Percentiles rank a stretch among this genome's conserved stretches.
Evolutionary conservation across 2,329 filamentous ascomycete species (phyloP).

Genomic region (Claviceps monticola): DNA sequence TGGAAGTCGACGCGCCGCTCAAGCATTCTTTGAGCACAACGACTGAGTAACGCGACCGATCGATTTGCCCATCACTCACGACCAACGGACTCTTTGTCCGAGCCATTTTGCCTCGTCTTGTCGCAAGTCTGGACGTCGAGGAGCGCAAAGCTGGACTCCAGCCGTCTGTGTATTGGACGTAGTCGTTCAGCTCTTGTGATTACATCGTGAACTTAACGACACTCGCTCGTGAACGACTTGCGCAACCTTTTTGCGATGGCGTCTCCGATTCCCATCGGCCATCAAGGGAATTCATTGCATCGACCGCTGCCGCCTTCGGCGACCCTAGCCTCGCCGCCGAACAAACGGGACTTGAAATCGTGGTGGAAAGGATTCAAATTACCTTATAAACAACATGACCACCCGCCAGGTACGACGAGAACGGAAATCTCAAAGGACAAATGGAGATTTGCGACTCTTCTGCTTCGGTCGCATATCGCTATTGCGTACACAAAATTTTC

Average conservation of each 20-base stretch:
- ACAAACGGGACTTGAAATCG: conserved; percentile 75
- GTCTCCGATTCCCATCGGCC: conserved; percentile 21
- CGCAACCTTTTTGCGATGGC: conserved; percentile 17
- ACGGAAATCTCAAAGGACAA: not conserved
- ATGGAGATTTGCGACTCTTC: too few relatives aligned
- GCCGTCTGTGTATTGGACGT: not conserved
- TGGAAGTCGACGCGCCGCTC: not conserved
- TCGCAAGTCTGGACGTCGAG: conserved; percentile 2
- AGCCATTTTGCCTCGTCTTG: not conserved
- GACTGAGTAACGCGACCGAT: not conserved
- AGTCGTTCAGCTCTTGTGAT: not conserved
- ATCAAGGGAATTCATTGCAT: conserved; percentile 18
- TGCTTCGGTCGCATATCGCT: not conserved
- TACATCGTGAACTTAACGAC: not conserved
- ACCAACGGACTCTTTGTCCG: not conserved
- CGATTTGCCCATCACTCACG: not conserved
- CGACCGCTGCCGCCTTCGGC: conserved; percentile 14
- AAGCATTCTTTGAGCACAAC: not conserved
- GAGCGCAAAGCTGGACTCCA: conserved; percentile 2
- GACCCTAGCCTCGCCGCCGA: conserved; percentile 55
- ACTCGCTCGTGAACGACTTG: not conserved
- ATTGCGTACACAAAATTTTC: not conserved
- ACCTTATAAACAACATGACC: conserved; percentile 40
- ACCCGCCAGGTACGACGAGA: conserved; percentile 31
- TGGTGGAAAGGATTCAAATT: conserved; percentile 98